Base-by-base conservation (phyloP, 495 filamentous ascomycete species). In the Hyaloscypha variabilis region DNA sequence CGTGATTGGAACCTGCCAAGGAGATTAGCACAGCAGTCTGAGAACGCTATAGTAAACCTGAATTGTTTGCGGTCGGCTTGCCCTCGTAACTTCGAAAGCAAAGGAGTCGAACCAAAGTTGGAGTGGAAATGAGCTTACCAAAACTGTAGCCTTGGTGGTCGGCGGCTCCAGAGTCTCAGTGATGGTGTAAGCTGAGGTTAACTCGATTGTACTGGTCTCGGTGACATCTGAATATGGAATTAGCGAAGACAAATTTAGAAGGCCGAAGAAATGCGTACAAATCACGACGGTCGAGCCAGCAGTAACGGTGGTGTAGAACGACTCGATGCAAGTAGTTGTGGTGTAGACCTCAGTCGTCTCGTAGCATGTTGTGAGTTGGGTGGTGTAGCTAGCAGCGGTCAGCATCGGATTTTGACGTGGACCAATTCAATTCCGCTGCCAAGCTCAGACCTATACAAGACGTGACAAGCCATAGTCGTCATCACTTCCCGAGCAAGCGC, bases 151-250 rank as follows among this genome's bases (percentile, higher is more conserved):
- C 23, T 69, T 65, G 8, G 39, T 63, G 46, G 67, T 69, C 8
- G 70, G 70, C 23, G 64, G 61, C 60, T 69, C 67, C 14, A 36
- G n/a, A 25, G 67, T 72, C 1, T 50, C 28, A 3, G 68, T 67
- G 21, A 66, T 50, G 2, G 71, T 70, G 30, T 67, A 66, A 21
- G 36, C 29, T 24, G 49, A 53, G 26, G 67, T 69, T 1, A 58
- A 60, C 17, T 30, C 19, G 39, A 72, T 59, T 1, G 62, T 66
- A 26, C 56, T 59, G 0, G 70, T 72, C 21, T 26, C 31, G 5
- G 67, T 69, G 3, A 58, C 49, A 3, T 34, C 46, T 65, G 26
- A 17, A 8, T 8, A n/a, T 11, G 17, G 25, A 54, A 25, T 60
- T 25, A 54, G 31, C 2, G 17, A n/a, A 65, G 24, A 0, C 26